Percentiles rank a stretch among this genome's conserved stretches.
phyloP scores from a whole-genome alignment of 345 rosid species.

The Psidium guajava region DNA sequence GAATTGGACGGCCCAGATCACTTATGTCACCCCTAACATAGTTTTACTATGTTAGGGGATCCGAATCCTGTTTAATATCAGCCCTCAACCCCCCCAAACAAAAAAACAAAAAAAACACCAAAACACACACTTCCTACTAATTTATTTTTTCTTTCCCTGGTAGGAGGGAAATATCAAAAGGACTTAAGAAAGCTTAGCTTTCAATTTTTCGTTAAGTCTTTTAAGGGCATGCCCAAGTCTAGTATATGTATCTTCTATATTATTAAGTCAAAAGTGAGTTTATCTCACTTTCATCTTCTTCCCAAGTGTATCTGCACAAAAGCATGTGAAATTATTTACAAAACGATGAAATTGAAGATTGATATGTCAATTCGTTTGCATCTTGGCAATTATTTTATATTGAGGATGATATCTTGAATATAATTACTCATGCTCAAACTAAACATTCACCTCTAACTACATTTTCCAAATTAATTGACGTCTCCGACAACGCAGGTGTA shows the following conservation, averaged over 20 bases:
- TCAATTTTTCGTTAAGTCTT: too few relatives aligned
- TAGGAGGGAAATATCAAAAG: too few relatives aligned
- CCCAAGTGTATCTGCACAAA: neutral
- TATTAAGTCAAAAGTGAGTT: neutral
- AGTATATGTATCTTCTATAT: neutral
- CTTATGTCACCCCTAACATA: too few relatives aligned
- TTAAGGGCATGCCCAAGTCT: too few relatives aligned
- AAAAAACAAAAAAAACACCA: too few relatives aligned
- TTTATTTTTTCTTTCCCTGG: too few relatives aligned
- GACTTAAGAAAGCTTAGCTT: too few relatives aligned
- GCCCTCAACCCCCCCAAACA: too few relatives aligned
- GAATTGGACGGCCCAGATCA: too few relatives aligned
- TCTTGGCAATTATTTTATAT: neutral
- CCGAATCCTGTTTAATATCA: too few relatives aligned
- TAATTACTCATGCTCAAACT: neutral
- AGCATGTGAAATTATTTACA: neutral
- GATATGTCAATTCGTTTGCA: neutral
- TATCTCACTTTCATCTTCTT: neutral
- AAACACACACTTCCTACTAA: too few relatives aligned
- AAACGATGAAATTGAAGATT: neutral
- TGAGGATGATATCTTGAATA: neutral
- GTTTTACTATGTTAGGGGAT: too few relatives aligned
- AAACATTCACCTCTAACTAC: neutral
- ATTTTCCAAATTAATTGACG: neutral
- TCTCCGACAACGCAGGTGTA: neutral